A percentile compares a stretch with the other conserved stretches of the same genome.
These are phyloP conservation scores for Myriosclerotinia duriaeana DNA, from an alignment of 2,329 filamentous ascomycete species.

Conservation along the genomic window DNA sequence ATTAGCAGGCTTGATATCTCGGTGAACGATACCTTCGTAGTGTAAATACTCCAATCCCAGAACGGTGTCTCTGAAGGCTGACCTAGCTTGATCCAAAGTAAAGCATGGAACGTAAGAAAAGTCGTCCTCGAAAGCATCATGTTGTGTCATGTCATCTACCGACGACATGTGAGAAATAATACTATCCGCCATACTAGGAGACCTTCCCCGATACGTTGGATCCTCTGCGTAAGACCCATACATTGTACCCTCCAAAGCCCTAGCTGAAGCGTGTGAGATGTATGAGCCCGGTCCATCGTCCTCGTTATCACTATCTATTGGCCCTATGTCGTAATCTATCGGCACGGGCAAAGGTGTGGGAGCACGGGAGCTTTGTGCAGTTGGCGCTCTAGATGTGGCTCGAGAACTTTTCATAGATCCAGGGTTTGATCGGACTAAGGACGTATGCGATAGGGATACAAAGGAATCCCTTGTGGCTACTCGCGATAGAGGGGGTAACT, in stretches of 20 bases:
- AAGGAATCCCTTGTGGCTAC: conserved; percentile 36
- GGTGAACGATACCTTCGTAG: conserved; percentile 80
- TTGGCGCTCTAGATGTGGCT: conserved; percentile 31
- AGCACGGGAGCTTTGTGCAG: conserved; percentile 38
- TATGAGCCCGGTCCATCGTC: conserved; percentile 56
- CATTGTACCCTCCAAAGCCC: conserved; percentile 74
- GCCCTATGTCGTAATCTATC: conserved; percentile 42
- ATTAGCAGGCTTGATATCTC: conserved; percentile 87
- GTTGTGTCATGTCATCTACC: conserved; percentile 56
- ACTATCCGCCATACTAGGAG: conserved; percentile 79
- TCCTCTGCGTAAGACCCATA: conserved; percentile 68
- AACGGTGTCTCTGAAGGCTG: conserved; percentile 87
- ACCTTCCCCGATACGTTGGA: conserved; percentile 60
- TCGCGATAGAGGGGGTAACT: conserved; percentile 37
- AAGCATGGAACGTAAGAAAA: conserved; percentile 92
- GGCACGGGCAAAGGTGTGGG: conserved; percentile 38
- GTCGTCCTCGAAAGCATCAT: conserved; percentile 76
- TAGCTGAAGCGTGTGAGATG: conserved; percentile 44
- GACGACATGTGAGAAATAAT: conserved; percentile 69
- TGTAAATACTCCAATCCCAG: conserved; percentile 91
- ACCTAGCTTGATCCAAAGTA: conserved; percentile 77
- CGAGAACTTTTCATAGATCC: conserved; percentile 28
- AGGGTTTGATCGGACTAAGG: conserved; percentile 35
- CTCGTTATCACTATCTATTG: conserved; percentile 50
- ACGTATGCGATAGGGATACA: conserved; percentile 25